These are phyloP conservation scores for Magnaporthiopsis rhizophila DNA, from an alignment of 2,329 filamentous ascomycete genomes.

Conservation along the genomic window DNA sequence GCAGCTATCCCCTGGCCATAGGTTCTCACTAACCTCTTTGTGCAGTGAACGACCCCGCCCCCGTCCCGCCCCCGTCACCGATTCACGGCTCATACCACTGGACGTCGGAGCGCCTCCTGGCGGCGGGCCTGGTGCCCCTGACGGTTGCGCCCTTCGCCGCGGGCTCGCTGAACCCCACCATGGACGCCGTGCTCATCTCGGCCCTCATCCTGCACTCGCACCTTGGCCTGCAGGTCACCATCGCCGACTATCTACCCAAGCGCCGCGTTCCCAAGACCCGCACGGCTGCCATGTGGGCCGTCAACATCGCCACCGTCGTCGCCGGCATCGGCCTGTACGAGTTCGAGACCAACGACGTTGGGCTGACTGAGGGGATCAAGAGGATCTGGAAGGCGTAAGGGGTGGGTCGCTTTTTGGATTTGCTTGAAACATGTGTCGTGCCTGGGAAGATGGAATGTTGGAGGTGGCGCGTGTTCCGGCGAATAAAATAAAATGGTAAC, in stretches of 20 bases:
- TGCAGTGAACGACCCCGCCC: slow-evolving; percentile 77
- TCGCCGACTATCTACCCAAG: slow-evolving; percentile 85
- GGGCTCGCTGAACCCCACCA: slow-evolving; percentile 80
- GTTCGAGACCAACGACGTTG: slow-evolving; percentile 98
- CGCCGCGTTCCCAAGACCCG: slow-evolving; percentile 60
- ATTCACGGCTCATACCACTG: slow-evolving; percentile 96
- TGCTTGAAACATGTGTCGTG: neutral
- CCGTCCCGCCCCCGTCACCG: slow-evolving; percentile 62
- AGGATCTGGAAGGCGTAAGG: slow-evolving; percentile 76
- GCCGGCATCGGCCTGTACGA: slow-evolving; percentile 90
- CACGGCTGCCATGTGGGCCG: slow-evolving; percentile 64
- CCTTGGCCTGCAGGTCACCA: slow-evolving; percentile 84
- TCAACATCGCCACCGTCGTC: slow-evolving; percentile 70
- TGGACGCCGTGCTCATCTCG: slow-evolving; percentile 79
- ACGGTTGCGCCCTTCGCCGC: slow-evolving; percentile 87
- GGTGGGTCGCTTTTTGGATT: neutral
- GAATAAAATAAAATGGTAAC: neutral
- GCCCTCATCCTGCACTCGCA: slow-evolving; percentile 86
- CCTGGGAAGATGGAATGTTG: neutral
- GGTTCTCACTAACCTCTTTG: neutral
- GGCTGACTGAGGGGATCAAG: slow-evolving; percentile 81
- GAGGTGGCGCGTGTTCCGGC: neutral
- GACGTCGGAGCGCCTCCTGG: slow-evolving; percentile 85
- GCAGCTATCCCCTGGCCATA: neutral
- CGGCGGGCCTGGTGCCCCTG: slow-evolving; percentile 75